phyloP scores from a whole-genome alignment of 768 basidiomycete genomes.

The Panus rudis region DNA sequence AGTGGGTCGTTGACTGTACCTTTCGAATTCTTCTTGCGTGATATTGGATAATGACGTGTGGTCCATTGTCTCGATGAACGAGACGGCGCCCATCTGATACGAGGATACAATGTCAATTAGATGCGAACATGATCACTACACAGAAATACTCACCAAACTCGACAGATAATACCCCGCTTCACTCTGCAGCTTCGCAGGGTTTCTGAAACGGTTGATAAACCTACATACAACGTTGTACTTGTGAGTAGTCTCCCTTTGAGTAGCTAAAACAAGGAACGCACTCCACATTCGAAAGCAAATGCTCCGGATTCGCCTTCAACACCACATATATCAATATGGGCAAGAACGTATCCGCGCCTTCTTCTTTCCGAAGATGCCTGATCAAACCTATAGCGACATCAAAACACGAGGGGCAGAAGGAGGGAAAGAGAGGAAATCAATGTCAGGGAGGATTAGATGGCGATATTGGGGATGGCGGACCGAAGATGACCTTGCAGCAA shows the following conservation, averaged over 20 bases:
- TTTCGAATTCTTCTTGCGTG: slow-evolving; percentile 88
- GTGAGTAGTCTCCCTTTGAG: background rate
- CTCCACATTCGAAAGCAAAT: slow-evolving; percentile 95
- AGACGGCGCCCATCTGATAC: slow-evolving; percentile 85
- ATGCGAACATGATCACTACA: background rate
- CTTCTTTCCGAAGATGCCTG: slow-evolving; percentile 75
- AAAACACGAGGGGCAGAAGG: background rate
- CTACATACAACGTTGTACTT: slow-evolving; percentile 33
- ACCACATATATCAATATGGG: slow-evolving; percentile 94
- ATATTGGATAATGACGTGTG: slow-evolving; percentile 92
- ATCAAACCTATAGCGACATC: slow-evolving; percentile 59
- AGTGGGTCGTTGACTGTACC: slow-evolving; percentile 29
- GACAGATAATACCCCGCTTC: slow-evolving; percentile 98
- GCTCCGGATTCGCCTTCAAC: slow-evolving; percentile 87
- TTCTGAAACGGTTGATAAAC: slow-evolving; percentile 93
- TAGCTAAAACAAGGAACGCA: slow-evolving; percentile 29
- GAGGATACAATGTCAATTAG: background rate
- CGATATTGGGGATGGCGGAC: slow-evolving; percentile 38
- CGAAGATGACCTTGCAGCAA: slow-evolving; percentile 98
- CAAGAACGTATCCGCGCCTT: slow-evolving; percentile 91
- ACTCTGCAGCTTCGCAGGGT: slow-evolving; percentile 82
- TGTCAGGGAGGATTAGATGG: slow-evolving; percentile 4
- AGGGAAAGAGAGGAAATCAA: slow-evolving; percentile 1
- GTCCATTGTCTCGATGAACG: slow-evolving; percentile 98
- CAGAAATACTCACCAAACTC: slow-evolving; percentile 59